A percentile compares a stretch with the other conserved stretches of the same genome.
phyloP scores from a whole-genome alignment of 1,284 basidiomycete genomes.

The Cutaneotrichosporon spelunceum region DNA sequence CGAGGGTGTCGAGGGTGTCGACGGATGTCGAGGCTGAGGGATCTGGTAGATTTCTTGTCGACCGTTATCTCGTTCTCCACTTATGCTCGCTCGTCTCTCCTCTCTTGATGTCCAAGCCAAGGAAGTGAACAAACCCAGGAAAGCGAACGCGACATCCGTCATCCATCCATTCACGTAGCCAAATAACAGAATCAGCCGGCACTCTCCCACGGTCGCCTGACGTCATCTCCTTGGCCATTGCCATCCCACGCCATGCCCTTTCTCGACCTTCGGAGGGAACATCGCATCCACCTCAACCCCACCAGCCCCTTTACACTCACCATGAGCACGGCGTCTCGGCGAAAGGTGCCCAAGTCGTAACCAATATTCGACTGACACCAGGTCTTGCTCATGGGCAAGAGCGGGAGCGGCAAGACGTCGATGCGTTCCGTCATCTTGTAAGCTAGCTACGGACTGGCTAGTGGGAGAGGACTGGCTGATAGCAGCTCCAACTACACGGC shows the following conservation, averaged over 20 bases:
- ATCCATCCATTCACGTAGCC: not conserved
- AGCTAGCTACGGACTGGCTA: slow-evolving; percentile 48
- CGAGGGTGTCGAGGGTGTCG: not conserved
- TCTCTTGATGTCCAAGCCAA: not conserved
- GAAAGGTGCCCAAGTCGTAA: slow-evolving; percentile 31
- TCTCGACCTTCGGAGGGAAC: slow-evolving; percentile 1
- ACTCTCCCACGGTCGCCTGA: slow-evolving; percentile 25
- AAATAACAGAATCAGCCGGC: not conserved
- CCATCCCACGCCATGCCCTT: slow-evolving; percentile 3
- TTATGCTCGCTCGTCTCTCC: not conserved
- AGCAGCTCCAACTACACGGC: slow-evolving; percentile 88
- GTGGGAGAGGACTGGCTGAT: not conserved
- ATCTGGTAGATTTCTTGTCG: not conserved
- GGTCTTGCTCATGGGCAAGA: slow-evolving; percentile 91
- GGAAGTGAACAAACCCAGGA: not conserved
- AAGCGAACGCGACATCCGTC: not conserved
- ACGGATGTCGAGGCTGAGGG: not conserved
- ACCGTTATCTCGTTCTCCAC: not conserved
- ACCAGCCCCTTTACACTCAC: slow-evolving; percentile 13
- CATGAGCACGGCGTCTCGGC: slow-evolving; percentile 40
- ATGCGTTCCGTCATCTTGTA: slow-evolving; percentile 99
- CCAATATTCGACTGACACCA: slow-evolving; percentile 17
- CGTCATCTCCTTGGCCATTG: not conserved
- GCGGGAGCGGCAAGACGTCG: slow-evolving; percentile 75
- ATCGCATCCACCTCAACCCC: not conserved